phyloP scores from a whole-genome alignment of 176 grass and related monocot species.

The Canna indica region DNA sequence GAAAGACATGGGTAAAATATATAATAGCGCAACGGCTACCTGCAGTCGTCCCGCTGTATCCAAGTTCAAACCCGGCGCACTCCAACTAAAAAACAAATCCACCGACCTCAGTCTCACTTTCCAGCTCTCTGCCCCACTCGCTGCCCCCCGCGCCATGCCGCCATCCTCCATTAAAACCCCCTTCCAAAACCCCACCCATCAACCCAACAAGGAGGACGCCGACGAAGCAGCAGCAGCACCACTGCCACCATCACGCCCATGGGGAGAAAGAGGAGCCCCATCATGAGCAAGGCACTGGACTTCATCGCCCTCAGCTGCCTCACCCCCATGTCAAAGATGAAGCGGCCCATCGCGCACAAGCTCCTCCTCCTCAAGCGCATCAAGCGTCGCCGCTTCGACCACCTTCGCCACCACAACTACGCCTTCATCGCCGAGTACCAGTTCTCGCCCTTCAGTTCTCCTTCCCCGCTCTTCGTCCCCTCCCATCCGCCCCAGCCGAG shows the following conservation, averaged over 20 bases:
- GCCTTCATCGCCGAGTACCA: constrained; percentile 71
- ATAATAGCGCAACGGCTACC: constrained; percentile 9
- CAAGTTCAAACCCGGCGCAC: neutral
- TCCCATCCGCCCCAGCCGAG: constrained; percentile 14
- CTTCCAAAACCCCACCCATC: neutral
- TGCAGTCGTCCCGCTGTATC: neutral
- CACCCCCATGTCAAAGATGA: constrained; percentile 39
- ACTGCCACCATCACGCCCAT: no score
- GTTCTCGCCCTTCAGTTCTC: constrained; percentile 68
- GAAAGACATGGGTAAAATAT: no score
- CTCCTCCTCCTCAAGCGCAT: constrained; percentile 58
- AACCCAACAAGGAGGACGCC: constrained; percentile 1
- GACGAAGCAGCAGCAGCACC: no score
- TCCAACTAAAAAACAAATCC: constrained; percentile 24
- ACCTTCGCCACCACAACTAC: constrained; percentile 62
- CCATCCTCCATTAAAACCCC: constrained; percentile 36
- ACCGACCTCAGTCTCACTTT: constrained; percentile 39
- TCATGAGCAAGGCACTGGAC: constrained; percentile 48
- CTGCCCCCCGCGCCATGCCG: constrained; percentile 13
- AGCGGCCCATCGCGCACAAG: constrained; percentile 19
- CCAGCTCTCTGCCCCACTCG: constrained; percentile 29
- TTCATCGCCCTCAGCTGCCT: constrained; percentile 33
- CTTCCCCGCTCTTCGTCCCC: constrained; percentile 27
- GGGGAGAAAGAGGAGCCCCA: constrained; percentile 22
- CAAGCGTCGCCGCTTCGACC: constrained; percentile 29